Evolutionary conservation across 2,329 filamentous ascomycete species (phyloP).

Genomic region (Pyricularia grisea): DNA sequence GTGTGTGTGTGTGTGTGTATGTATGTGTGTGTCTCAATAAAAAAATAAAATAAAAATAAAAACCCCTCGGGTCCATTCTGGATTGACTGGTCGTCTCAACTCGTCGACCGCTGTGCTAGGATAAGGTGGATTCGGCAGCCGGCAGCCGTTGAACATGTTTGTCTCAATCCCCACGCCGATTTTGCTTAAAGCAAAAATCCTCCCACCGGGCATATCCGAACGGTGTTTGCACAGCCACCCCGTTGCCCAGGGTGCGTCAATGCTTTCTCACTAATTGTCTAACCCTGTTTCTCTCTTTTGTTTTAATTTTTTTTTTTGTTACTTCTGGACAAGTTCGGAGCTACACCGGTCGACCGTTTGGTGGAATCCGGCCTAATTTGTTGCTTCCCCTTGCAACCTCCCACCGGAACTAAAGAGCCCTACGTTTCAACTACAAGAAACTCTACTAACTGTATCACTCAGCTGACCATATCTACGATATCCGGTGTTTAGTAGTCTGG

Average conservation of each 20-base stretch:
- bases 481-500: neutral
- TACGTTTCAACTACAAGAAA: neutral
- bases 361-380: neutral
- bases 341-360: neutral
- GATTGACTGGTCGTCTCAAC: neutral
- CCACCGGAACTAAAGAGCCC: neutral
- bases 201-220: neutral
- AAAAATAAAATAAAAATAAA: no score
- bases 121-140: neutral
- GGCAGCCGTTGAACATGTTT: neutral
- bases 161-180: neutral
- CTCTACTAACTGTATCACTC: neutral
- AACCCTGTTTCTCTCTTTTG: no score
- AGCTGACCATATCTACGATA: neutral
- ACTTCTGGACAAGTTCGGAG: neutral
- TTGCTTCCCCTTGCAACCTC: neutral
- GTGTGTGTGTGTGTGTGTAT: no score
- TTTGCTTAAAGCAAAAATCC: neutral
- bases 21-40: neutral
- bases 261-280: neutral
- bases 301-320: neutral
- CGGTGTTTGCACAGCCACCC: neutral
- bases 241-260: neutral
- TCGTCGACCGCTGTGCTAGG: neutral
- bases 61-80: neutral